Evolutionary conservation across 176 grass and related monocot species (phyloP), one percentile per base, ranked within the genome.

Genomic region (Thinopyrum elongatum): DNA sequence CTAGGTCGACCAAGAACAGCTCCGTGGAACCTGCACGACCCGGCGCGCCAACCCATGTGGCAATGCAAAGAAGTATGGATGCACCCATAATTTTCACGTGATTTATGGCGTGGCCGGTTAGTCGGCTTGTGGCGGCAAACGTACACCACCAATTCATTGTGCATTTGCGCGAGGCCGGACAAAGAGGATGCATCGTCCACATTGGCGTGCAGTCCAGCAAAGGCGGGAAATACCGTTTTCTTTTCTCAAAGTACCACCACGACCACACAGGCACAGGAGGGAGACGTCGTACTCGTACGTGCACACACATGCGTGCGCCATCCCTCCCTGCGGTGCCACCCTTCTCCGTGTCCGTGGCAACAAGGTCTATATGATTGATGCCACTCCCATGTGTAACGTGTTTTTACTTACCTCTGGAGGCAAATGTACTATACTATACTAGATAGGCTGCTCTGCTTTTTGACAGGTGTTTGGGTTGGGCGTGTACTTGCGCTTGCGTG

Each of bases 121-220:
- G 17, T 21, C 36, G 34, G 58, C 33, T 38, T 25, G 36, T 6
- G n/a, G 38, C 29, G 70, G 41, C 41, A 53, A 75, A 51, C 72
- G 72, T 49, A 75, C 41, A 29, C 72, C 72, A 29, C 74, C 27
- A 10, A 22, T 76, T 76, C 46, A 55, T 76, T 76, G 74, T 22
- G 74, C 46, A 55, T 55, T 76, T 21, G 21, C 58, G 53, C 19
- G n/a, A n/a, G 29, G 51, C 51, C 49, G 59, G 53, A 60, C 30
- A 78, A 78, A 78, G 53, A 38, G n/a, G 53, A 60, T 78, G 76
- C 27, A 4, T 53, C 34, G 1, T 30, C 31, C 53, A 38, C 59
- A 17, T 26, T 26, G 55, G 31, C 8, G n/a, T 17, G 76, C 55
- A 10, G 19, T 33, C 19, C 53, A 57, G 53, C 53, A 2, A 57